phyloP scores from a whole-genome alignment of 169 alveolate genomes.

The Cryptosporidium meleagridis region DNA sequence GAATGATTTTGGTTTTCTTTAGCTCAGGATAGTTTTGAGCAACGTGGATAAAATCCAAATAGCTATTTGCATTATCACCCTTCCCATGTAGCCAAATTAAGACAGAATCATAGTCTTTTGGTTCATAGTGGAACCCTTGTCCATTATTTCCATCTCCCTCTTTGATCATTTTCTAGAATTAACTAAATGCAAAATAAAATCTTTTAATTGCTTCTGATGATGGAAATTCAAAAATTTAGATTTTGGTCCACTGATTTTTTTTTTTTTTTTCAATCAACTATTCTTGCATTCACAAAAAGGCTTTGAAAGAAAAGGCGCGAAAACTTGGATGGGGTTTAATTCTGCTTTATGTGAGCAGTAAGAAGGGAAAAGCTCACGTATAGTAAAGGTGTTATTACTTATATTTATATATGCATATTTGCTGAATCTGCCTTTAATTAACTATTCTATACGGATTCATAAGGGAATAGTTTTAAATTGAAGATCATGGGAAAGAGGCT shows the following conservation, averaged over 20 bases:
- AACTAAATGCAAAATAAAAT: not conserved
- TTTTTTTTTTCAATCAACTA: too few species aligned
- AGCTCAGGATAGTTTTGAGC: slow-evolving; percentile 15
- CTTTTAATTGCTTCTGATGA: not conserved
- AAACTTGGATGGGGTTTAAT: not conserved
- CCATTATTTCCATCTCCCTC: slow-evolving; percentile 69
- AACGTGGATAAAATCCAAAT: slow-evolving; percentile 2
- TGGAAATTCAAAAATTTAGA: not conserved
- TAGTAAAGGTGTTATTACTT: not conserved
- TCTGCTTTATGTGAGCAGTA: not conserved
- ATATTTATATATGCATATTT: not conserved
- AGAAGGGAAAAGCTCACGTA: not conserved
- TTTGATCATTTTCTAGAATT: not conserved
- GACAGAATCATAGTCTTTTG: slow-evolving; percentile 32
- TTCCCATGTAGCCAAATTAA: slow-evolving; percentile 73
- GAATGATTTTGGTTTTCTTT: slow-evolving; percentile 43
- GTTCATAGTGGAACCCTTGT: slow-evolving; percentile 43
- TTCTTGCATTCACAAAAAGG: not conserved
- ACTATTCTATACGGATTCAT: not conserved
- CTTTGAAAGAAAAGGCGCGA: not conserved
- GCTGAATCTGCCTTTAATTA: not conserved
- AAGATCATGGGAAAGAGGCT: slow-evolving; percentile 4
- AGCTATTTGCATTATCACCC: slow-evolving; percentile 62
- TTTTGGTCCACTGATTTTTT: not conserved
- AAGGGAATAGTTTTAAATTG: not conserved